These are phyloP conservation scores for Diaporthe citri DNA, from an alignment of 2,329 filamentous ascomycete species.

Conservation along the genomic window DNA sequence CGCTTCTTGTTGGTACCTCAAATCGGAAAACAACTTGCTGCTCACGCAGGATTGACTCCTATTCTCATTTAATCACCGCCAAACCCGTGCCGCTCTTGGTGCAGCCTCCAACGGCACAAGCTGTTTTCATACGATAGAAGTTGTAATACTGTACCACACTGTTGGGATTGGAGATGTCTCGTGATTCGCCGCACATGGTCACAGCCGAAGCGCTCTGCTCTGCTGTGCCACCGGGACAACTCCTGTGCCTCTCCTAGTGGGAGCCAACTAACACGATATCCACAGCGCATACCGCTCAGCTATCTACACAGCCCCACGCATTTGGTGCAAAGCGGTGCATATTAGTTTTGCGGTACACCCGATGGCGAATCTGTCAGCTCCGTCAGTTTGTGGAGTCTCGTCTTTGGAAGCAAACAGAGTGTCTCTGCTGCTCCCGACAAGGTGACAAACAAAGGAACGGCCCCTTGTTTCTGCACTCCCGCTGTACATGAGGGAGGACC, in stretches of 20 bases:
- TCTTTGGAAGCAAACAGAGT: too few relatives aligned
- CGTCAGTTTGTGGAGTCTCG: neutral
- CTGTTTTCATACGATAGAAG: neutral
- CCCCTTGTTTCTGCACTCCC: neutral
- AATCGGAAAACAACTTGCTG: neutral
- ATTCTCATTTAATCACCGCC: neutral
- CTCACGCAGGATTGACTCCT: neutral
- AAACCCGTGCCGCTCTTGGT: neutral
- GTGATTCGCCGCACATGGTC: neutral
- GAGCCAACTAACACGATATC: slow-evolving; percentile 2
- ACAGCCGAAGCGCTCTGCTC: neutral
- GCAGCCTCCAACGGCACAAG: neutral
- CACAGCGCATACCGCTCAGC: neutral
- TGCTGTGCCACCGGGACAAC: slow-evolving; percentile 9
- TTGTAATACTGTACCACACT: neutral
- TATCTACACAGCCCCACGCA: slow-evolving; percentile 10
- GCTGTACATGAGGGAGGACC: neutral
- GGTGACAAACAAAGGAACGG: neutral
- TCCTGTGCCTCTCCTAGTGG: neutral
- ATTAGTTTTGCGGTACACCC: neutral
- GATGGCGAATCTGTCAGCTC: neutral
- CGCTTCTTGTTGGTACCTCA: neutral
- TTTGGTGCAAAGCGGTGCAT: neutral
- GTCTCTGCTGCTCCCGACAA: neutral
- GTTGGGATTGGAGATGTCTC: neutral